A percentile compares a stretch with the other conserved stretches of the same genome.
These are phyloP conservation scores for Pelargonium citronellum DNA, from an alignment of 441 rosid genomes.

Conservation along the genomic window DNA sequence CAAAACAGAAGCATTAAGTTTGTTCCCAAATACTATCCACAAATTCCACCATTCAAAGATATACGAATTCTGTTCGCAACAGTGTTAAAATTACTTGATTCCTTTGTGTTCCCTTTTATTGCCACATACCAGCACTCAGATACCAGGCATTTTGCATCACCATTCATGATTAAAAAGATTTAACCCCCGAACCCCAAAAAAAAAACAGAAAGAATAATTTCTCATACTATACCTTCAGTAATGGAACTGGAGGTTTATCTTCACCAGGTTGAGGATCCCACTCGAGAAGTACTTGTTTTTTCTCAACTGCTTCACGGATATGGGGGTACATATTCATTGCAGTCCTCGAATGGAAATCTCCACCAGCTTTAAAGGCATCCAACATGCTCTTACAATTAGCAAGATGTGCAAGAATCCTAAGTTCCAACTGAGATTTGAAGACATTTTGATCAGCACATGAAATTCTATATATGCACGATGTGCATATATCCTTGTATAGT, in stretches of 20 bases:
- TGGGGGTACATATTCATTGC: constrained; percentile 97
- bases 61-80: neutral
- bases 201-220: constrained; percentile 4
- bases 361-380: constrained; percentile 94
- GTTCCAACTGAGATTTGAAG: constrained; percentile 70
- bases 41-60: neutral
- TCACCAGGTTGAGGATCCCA: constrained; percentile 93
- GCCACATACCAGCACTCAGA: neutral
- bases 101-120: neutral
- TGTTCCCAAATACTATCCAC: neutral
- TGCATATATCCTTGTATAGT: constrained; percentile 2
- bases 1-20: neutral
- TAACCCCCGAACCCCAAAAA: neutral
- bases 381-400: constrained; percentile 90
- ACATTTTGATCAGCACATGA: constrained; percentile 30
- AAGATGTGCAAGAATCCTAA: constrained; percentile 96
- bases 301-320: constrained; percentile 73
- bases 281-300: constrained; percentile 73
- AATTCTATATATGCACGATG: constrained; percentile 15
- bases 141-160: neutral
- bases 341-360: constrained; percentile 97
- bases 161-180: neutral
- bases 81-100: neutral
- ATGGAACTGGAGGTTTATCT: constrained; percentile 88
- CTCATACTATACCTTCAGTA: constrained; percentile 60